These are phyloP conservation scores for Fusarium albidum DNA, from an alignment of 2,329 filamentous ascomycete genomes.

Conservation along the genomic window DNA sequence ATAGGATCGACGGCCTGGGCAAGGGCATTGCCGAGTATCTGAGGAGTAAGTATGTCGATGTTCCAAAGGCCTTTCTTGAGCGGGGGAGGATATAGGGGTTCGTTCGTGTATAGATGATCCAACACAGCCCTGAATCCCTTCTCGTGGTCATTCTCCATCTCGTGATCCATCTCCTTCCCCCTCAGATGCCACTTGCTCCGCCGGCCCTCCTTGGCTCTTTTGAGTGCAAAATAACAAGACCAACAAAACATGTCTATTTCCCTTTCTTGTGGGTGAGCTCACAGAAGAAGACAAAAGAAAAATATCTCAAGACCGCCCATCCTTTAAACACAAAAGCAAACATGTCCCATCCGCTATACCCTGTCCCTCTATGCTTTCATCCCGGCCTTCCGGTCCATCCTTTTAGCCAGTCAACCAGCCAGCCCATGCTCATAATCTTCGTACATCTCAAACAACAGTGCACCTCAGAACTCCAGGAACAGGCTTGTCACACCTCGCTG, in stretches of 20 bases:
- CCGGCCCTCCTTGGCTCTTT: not conserved
- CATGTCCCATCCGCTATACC: slow-evolving; percentile 13
- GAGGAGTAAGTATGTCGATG: slow-evolving; percentile 53
- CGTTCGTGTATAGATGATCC: not conserved
- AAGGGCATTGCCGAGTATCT: slow-evolving; percentile 57
- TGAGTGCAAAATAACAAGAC: not conserved
- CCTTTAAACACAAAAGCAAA: slow-evolving; percentile 6
- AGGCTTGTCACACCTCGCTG: slow-evolving; percentile 4
- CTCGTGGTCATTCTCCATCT: slow-evolving; percentile 17
- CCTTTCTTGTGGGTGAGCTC: not conserved
- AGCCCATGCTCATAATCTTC: slow-evolving; percentile 17
- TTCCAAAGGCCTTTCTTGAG: slow-evolving; percentile 53
- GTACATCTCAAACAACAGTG: slow-evolving; percentile 29
- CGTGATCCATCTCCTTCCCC: too few relatives aligned
- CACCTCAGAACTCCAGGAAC: slow-evolving; percentile 29
- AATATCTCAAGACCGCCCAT: not conserved
- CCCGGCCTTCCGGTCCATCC: slow-evolving; percentile 10
- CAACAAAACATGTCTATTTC: slow-evolving; percentile 5
- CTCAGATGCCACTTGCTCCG: slow-evolving; percentile 1
- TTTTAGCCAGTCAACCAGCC: slow-evolving; percentile 13
- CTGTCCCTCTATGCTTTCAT: slow-evolving; percentile 9
- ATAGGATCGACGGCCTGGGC: slow-evolving; percentile 54
- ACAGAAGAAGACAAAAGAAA: too few relatives aligned
- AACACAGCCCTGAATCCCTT: slow-evolving; percentile 13
- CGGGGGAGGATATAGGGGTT: slow-evolving; percentile 45